Evolutionary conservation across 2,329 filamentous ascomycete genomes (phyloP).

Genomic region (Fusarium marasasianum): DNA sequence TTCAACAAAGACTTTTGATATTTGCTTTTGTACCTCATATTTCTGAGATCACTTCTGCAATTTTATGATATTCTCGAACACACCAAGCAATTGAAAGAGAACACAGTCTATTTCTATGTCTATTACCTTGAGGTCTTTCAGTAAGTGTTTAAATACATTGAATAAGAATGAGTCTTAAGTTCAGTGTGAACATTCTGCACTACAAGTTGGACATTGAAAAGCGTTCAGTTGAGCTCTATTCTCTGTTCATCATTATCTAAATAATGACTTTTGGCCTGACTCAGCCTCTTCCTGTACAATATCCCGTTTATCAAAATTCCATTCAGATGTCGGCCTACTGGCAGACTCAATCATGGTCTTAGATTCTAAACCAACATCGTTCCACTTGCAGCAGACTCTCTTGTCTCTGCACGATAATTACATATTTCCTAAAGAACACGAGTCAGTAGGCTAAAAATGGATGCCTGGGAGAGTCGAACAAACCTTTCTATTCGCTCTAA

Average conservation of each 20-base stretch:
- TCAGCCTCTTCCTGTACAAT: rapidly evolving
- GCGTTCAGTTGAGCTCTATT: background rate
- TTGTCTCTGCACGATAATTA: background rate
- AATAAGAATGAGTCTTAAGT: rapidly evolving
- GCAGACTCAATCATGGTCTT: rapidly evolving
- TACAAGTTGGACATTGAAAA: rapidly evolving
- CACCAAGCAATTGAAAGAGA: rapidly evolving
- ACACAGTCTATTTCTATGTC: rapidly evolving
- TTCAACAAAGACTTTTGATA: rapidly evolving
- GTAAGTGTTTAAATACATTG: background rate
- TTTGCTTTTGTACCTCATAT: rapidly evolving
- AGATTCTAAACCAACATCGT: rapidly evolving
- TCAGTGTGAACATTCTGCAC: rapidly evolving
- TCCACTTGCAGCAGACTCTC: background rate
- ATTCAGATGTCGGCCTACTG: rapidly evolving
- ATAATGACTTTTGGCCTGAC: rapidly evolving
- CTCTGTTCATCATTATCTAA: background rate
- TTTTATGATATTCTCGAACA: rapidly evolving
- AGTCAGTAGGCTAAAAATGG: rapidly evolving
- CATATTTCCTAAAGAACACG: rapidly evolving
- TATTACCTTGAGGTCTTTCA: too few relatives aligned
- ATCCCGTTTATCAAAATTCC: rapidly evolving
- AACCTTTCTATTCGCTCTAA: slow-evolving; percentile 39
- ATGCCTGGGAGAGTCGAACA: rapidly evolving
- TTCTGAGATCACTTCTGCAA: rapidly evolving